These are phyloP conservation scores for Rhynchospora pubera DNA, from an alignment of 176 grass and related monocot genomes.

Conservation along the genomic window DNA sequence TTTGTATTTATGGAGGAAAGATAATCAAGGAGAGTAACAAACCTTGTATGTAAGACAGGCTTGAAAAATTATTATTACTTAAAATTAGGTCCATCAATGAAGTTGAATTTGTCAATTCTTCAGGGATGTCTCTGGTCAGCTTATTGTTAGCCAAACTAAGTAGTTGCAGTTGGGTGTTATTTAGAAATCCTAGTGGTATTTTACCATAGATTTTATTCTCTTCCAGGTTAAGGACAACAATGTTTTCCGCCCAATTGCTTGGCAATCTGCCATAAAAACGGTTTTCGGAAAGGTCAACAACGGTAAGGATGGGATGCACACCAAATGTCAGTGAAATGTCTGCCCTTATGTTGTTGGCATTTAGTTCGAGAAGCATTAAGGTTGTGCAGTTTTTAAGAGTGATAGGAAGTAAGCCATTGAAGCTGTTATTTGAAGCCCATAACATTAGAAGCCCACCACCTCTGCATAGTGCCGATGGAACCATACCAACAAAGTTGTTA, in stretches of 20 bases:
- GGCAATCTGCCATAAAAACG: neutral
- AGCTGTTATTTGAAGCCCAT: conserved; percentile 12
- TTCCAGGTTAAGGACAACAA: neutral
- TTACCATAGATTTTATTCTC: neutral
- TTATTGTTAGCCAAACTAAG: neutral
- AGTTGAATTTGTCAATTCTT: neutral
- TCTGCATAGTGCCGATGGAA: conserved; percentile 17
- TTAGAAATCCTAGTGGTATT: neutral
- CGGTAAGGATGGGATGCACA: neutral
- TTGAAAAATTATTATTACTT: neutral
- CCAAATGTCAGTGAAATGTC: conserved; percentile 12
- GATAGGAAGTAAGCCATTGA: conserved; percentile 3
- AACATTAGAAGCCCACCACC: neutral
- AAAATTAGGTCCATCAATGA: neutral
- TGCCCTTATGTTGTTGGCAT: neutral
- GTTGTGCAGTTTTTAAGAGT: conserved; percentile 21
- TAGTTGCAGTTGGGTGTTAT: neutral
- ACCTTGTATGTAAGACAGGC: neutral
- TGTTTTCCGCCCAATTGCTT: neutral
- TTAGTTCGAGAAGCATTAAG: neutral
- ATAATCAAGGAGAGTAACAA: neutral
- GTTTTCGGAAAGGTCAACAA: conserved; percentile 16
- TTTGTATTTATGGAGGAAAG: neutral
- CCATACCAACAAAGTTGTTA: conserved; percentile 23
- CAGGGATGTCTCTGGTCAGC: neutral